A percentile compares a stretch with the other conserved stretches of the same genome.
These are phyloP conservation scores for Solanum hybrid DNA, from an alignment of 305 asterid genomes.

Conservation along the genomic window DNA sequence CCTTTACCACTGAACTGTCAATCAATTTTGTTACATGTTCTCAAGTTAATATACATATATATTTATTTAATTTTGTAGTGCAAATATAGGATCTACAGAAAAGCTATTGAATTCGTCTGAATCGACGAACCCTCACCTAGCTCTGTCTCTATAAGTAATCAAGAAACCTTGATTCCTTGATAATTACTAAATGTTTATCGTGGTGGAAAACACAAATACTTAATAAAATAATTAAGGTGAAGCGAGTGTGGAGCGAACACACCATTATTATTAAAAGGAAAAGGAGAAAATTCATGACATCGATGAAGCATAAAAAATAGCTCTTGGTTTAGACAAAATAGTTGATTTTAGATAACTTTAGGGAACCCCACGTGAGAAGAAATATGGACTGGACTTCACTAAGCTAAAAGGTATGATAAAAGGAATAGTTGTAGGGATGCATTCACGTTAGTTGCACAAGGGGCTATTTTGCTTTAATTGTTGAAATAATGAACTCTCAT, in stretches of 20 bases:
- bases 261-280: background rate
- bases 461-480: background rate
- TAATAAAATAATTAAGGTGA: background rate
- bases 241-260: background rate
- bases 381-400: background rate
- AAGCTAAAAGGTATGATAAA: background rate
- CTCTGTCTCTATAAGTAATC: background rate
- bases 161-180: background rate
- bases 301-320: background rate
- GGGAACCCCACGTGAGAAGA: background rate
- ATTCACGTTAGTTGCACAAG: background rate
- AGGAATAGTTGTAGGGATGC: background rate
- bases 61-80: no score
- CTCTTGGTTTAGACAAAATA: background rate
- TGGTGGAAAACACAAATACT: background rate
- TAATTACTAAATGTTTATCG: background rate
- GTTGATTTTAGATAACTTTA: background rate
- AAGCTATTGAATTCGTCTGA: no score
- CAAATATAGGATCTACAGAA: no score
- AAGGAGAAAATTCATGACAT: background rate
- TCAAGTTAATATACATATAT: no score
- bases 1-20: no score
- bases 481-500: background rate
- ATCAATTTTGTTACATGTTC: no score
- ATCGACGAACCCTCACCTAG: no score